phyloP scores from a whole-genome alignment of 306 rosid genomes.

The Ormosia semicastrata region DNA sequence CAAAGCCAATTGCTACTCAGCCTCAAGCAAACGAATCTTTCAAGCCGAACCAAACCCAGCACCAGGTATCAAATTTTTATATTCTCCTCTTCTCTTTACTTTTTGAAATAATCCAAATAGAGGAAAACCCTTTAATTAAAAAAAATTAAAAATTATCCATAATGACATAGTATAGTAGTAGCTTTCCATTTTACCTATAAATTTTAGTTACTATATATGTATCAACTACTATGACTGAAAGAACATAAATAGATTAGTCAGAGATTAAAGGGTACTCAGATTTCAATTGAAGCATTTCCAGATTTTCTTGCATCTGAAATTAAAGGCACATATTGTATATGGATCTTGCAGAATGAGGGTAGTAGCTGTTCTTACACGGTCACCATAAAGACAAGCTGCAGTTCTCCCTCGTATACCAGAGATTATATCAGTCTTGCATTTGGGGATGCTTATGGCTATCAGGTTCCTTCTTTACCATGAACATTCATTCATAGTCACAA shows the following conservation, averaged over 20 bases:
- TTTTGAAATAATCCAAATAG: background rate
- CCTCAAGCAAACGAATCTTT: conserved; percentile 47
- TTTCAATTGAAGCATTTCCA: background rate
- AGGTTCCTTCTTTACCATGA: conserved; percentile 41
- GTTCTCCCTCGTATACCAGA: conserved; percentile 66
- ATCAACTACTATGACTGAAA: background rate
- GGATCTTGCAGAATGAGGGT: conserved; percentile 37
- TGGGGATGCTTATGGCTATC: conserved; percentile 88
- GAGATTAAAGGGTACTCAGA: background rate
- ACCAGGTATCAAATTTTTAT: background rate
- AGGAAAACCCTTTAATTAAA: background rate
- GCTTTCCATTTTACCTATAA: background rate
- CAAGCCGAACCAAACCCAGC: conserved; percentile 41
- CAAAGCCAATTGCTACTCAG: conserved; percentile 25
- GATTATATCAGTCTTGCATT: conserved; percentile 77
- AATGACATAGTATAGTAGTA: too few relatives aligned
- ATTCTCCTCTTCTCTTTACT: background rate
- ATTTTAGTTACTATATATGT: background rate
- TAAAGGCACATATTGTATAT: background rate
- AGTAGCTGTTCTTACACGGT: conserved; percentile 64
- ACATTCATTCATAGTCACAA: too few relatives aligned
- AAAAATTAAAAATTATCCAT: background rate
- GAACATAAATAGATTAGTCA: background rate
- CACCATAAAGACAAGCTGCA: conserved; percentile 71
- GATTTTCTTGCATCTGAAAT: conserved; percentile 14